Base-by-base conservation (phyloP, 1,284 basidiomycete species). In the Takashimella koratensis region DNA sequence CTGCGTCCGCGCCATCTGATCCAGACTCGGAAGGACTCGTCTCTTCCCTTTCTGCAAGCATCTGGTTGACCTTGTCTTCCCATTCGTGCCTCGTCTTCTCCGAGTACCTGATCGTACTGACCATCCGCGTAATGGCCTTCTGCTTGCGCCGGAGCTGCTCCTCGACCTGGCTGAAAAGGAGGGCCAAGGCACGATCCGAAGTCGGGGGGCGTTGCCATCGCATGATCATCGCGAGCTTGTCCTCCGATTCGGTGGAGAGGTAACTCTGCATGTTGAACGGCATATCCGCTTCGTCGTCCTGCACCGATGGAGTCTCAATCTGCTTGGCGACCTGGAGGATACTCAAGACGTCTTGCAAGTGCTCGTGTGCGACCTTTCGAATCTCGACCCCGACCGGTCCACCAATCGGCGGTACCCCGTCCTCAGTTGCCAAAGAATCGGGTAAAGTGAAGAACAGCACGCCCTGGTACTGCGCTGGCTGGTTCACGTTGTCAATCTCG, bases 61-160 rank as follows among this genome's bases (percentile, higher is more conserved):
- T 75, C 47, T 77, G 73, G 50, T 80, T 87, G 24, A 97, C 88
- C 64, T 85, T 86, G 71, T 90, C 88, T 72, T 98, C 89, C 93
- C 95, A 98, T 75, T 98, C 96, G 65, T 88, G 87, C 74, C 96
- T 86, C 23, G 97, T 90, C 77, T 96, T 96, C 78, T 98, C 96
- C 30, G 92, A 87, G 75, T 98, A 98, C 56, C 91, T 82, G 62
- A 99, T 96, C 22, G 93, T 98, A 72, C 97, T 98, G 76, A 96
- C 90, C 86, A 98, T 87, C 42, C 96, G 87, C 55, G 93, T 90
- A 45, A 98, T 89, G 58, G 88, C 92, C 75, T 94, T 94, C 58
- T 94, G 84, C 80, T 99, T 99, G 74, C 89, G 85, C 36, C 89
- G 82, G 80, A 96, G 88, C 36, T 95, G 83, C 36, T 87, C 83